Base-by-base conservation (phyloP, 768 basidiomycete genomes). In the Imleria badia region DNA sequence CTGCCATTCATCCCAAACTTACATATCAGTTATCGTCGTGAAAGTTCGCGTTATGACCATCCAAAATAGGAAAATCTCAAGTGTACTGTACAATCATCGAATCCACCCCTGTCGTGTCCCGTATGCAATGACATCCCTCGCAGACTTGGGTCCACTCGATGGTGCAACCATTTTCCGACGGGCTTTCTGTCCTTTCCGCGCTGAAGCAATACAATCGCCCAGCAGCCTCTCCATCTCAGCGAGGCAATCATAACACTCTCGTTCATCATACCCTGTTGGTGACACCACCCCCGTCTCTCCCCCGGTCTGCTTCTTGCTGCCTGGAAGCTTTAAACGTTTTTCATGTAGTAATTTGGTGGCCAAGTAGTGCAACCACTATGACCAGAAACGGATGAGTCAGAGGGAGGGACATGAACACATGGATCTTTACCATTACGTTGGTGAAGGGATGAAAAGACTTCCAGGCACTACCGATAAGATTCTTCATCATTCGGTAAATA, bases 331-430 rank as follows among this genome's bases (percentile, higher is more conserved):
- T 29, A 95, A 73, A 39, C 81, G 80, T 68, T 94, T 94, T 33
- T 76, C 76, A 23, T 81, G 73, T 3, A 95, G 73, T 23, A 95
- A 78, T 71, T 94, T 93, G 48, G 72, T 69, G n/a, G 75, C 68
- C 49, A 97, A 76, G 70, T 95, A 94, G 63, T 94, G 91, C 19
- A 96, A 73, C 94, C 94, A 97, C 94, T 95, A 62, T n/a, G 38
- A 29, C 31, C 41, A 46, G 48, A 41, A n/a, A 23, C 22, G n/a
- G 52, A 52, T 65, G 50, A 60, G 52, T 46, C 29, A 26, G 20
- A 52, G 42, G n/a, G 20, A n/a, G 15, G 45, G 33, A 44, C 9
- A 34, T 19, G 5, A 44, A 23, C 6, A 35, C 6, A 40, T 20
- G 51, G 39, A 14, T 23, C 63, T 83, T 65, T 65, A 95, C 96